Base-by-base conservation (phyloP, 2,329 filamentous ascomycete species). In the Pseudocercospora macadamiae region DNA sequence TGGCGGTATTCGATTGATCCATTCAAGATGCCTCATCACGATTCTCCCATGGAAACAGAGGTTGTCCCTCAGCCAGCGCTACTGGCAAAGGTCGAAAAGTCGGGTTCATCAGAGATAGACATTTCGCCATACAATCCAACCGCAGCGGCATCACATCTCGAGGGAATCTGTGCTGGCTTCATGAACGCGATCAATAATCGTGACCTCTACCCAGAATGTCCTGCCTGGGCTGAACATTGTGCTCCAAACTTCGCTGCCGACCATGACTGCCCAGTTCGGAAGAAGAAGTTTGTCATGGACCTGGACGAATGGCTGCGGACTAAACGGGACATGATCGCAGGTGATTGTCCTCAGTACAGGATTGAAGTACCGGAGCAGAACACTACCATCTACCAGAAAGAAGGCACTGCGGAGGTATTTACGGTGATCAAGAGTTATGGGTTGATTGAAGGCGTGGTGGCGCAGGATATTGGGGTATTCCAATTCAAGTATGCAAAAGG, bases 391-490 rank as follows among this genome's bases (percentile, higher is more conserved):
- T 32, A 26, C 25, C 28, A 28, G 8, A 49, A 49, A 14, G 45
- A 28, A 16, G 23, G 45, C 1, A 16, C 23, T 26, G 45, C 45
- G 4, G 45, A 49, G 10, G 45, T 49, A 12, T 30, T 49, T 16
- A 16, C 18, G 23, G 45, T 49, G 2, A 18, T 49, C 14, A 49
- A 49, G 14, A 49, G 45, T 49, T 49, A 26, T 19, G 45, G 45
- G 19, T 26, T 49, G 10, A 49, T 49, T 32, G 45, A 49, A 12
- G 45, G 45, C 14, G 23, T 18, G 23, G 45, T 49, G 45, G 45
- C 45, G 4, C 23, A 30, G 14, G 45, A 49, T 49, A 25, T 49
- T 9, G 25, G 45, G 8, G 23, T 26, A 9, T 49, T 49, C 18
- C 21, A 49, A 10, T 49, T 49, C 36, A 39, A 39, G 36, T 39